phyloP scores from a whole-genome alignment of 2,329 filamentous ascomycete species.

The Aspergillus viridinutans region DNA sequence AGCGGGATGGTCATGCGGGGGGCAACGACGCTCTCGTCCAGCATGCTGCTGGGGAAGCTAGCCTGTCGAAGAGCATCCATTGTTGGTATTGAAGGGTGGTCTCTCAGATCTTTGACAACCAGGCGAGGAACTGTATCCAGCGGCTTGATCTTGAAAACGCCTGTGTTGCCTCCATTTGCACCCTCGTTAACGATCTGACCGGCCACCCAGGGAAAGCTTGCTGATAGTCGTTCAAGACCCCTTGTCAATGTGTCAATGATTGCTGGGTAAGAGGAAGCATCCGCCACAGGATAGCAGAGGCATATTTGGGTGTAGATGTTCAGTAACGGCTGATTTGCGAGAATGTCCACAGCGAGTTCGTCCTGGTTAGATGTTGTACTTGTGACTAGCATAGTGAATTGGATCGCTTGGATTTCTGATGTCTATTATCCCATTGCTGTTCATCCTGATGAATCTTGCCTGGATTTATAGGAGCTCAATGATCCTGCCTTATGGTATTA shows the following conservation, averaged over 20 bases:
- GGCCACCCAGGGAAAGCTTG: constrained; percentile 46
- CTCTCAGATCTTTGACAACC: constrained; percentile 42
- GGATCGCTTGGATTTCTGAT: background rate
- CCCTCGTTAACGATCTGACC: constrained; percentile 42
- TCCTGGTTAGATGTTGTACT: background rate
- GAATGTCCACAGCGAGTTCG: constrained; percentile 34
- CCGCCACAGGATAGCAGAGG: constrained; percentile 35
- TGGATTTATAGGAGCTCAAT: background rate
- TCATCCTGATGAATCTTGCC: background rate
- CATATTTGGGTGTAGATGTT: constrained; percentile 48
- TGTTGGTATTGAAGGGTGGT: constrained; percentile 32
- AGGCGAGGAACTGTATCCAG: constrained; percentile 31
- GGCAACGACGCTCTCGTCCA: constrained; percentile 45
- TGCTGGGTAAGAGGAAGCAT: constrained; percentile 14
- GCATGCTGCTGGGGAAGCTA: constrained; percentile 46
- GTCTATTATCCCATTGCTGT: background rate
- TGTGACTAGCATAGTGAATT: background rate
- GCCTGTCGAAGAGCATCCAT: constrained; percentile 37
- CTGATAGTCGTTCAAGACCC: constrained; percentile 39
- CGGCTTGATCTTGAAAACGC: constrained; percentile 39
- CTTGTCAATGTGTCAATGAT: constrained; percentile 29
- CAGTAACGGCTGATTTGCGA: constrained; percentile 42
- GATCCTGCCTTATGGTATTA: no score
- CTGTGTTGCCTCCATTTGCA: constrained; percentile 22
- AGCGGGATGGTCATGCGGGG: constrained; percentile 40